Percentiles rank a stretch among this genome's conserved stretches.
Evolutionary conservation across 148 eudicot genomes (phyloP).

Genomic region (Rhododendron vialii): DNA sequence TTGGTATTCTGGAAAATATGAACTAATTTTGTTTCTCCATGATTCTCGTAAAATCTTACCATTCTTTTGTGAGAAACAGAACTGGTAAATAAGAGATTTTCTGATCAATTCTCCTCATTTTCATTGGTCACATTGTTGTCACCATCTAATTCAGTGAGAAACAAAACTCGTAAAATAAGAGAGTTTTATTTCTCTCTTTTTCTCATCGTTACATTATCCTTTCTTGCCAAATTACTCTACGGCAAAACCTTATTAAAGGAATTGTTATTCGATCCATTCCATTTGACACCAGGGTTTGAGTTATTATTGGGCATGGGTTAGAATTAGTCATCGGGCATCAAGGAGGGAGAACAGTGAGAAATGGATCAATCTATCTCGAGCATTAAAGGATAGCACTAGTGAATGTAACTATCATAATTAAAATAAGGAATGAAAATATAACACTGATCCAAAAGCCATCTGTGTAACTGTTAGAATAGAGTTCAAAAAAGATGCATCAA

Average conservation of each 20-base stretch:
- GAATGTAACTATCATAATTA: background rate
- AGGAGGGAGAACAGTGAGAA: background rate
- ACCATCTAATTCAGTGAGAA: background rate
- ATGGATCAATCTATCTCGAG: background rate
- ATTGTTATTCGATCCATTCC: background rate
- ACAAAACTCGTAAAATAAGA: background rate
- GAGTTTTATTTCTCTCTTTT: background rate
- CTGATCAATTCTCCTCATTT: background rate
- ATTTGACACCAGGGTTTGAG: background rate
- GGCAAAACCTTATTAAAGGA: background rate
- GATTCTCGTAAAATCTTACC: background rate
- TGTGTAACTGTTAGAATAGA: background rate
- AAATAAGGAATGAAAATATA: background rate
- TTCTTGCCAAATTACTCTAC: too few species aligned
- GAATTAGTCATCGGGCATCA: background rate
- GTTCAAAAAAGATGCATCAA: background rate
- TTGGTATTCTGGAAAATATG: background rate
- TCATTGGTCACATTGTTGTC: background rate
- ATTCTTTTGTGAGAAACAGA: background rate
- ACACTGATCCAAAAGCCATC: background rate
- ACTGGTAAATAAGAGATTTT: background rate
- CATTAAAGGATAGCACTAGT: background rate
- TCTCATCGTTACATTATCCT: background rate
- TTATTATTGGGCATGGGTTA: background rate
- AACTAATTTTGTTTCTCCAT: background rate